Evolutionary conservation across 495 filamentous ascomycete species (phyloP).

Genomic region (Durotheca rogersii): DNA sequence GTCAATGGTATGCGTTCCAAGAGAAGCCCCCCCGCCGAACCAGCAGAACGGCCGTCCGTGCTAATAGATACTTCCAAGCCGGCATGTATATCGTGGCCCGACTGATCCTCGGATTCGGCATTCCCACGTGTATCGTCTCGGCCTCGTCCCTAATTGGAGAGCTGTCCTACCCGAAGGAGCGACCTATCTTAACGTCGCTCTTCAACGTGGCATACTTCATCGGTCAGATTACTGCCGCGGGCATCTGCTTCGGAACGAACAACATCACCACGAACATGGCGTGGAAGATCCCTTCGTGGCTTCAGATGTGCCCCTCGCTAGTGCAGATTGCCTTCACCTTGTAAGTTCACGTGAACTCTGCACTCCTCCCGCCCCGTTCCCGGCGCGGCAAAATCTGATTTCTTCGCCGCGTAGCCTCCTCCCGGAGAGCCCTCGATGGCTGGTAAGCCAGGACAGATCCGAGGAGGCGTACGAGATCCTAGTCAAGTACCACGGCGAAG

Average conservation of each 20-base stretch:
- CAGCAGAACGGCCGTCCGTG: too few species aligned
- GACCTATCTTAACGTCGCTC: constrained; percentile 62
- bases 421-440: constrained; percentile 57
- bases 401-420: constrained; percentile 37
- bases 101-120: constrained; percentile 62
- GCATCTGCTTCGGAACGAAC: constrained; percentile 60
- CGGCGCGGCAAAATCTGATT: constrained; percentile 49
- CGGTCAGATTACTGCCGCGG: constrained; percentile 62
- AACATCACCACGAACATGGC: constrained; percentile 58
- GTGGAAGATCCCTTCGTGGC: constrained; percentile 65
- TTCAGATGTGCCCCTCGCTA: constrained; percentile 57
- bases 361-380: constrained; percentile 51
- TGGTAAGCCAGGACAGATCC: constrained; percentile 52
- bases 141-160: constrained; percentile 65
- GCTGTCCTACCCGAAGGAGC: constrained; percentile 64
- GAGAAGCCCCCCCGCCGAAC: too few species aligned
- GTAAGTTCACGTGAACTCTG: constrained; percentile 37
- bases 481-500: constrained; percentile 59
- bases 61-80: constrained; percentile 25
- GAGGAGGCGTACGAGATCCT: constrained; percentile 57
- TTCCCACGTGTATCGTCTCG: constrained; percentile 62
- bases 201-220: constrained; percentile 69
- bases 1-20: constrained; percentile 36
- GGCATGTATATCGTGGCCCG: constrained; percentile 66
- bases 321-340: constrained; percentile 58